Conservation (phyloP, 2,329 filamentous ascomycete genomes). For the Colletotrichum trifolii region DNA sequence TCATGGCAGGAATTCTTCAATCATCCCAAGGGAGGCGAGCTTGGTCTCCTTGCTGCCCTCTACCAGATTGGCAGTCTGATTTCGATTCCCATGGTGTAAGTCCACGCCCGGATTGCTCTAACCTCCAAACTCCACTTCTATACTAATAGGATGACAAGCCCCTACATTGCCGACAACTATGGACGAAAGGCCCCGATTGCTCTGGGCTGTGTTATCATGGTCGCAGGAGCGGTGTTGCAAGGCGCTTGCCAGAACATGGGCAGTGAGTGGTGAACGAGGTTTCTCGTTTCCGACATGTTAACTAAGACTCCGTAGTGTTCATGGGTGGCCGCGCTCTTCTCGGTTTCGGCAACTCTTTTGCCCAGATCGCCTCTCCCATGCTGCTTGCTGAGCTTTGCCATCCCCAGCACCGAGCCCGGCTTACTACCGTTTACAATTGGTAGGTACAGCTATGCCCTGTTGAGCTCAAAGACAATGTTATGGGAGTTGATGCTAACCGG, state of each 20-base stretch:
- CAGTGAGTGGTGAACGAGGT: conserved; percentile 40
- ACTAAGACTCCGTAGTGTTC: conserved; percentile 42
- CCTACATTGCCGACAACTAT: conserved; percentile 64
- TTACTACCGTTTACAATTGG: conserved; percentile 59
- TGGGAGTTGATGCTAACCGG: not conserved
- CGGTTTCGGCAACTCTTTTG: conserved; percentile 66
- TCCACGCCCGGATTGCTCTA: not conserved
- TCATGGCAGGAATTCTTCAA: conserved; percentile 61
- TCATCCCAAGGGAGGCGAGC: conserved; percentile 53
- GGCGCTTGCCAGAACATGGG: conserved; percentile 57
- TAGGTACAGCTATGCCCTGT: no score
- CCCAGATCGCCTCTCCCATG: conserved; percentile 63
- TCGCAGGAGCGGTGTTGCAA: conserved; percentile 66
- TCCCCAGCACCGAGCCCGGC: conserved; percentile 59
- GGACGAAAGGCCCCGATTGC: conserved; percentile 65
- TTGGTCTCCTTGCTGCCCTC: conserved; percentile 67
- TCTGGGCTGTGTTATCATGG: conserved; percentile 65
- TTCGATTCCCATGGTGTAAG: conserved; percentile 66
- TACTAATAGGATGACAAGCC: conserved; percentile 42
- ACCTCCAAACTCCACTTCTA: not conserved
- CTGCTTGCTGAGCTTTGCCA: conserved; percentile 65
- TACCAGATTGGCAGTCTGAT: conserved; percentile 70
- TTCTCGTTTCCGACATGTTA: not conserved
- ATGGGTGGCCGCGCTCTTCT: conserved; percentile 67
- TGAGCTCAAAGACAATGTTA: no score